Evolutionary conservation across 208 protist species (phyloP).

Genomic region (Naegleria lovaniensis): DNA sequence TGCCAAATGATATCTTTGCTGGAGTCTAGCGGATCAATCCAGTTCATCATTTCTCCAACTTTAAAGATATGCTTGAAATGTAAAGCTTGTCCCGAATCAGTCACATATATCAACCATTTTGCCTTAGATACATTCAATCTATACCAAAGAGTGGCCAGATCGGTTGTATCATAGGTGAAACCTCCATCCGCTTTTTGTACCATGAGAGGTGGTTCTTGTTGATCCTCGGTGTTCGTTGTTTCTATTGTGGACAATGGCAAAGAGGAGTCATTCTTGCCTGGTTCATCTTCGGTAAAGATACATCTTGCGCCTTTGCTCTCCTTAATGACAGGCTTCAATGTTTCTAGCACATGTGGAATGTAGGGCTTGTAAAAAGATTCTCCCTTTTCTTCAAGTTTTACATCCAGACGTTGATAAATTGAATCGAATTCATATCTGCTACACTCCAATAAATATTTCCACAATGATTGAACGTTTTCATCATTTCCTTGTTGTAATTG

Average conservation of each 20-base stretch:
- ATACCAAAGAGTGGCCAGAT: constrained; percentile 72
- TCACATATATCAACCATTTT: constrained; percentile 85
- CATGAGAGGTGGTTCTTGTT: constrained; percentile 76
- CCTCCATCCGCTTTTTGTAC: constrained; percentile 88
- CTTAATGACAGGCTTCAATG: constrained; percentile 54
- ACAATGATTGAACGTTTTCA: constrained; percentile 64
- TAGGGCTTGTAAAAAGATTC: constrained; percentile 92
- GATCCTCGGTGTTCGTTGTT: background rate
- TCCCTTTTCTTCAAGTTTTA: constrained; percentile 74
- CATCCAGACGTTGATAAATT: constrained; percentile 53
- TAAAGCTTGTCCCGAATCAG: constrained; percentile 84
- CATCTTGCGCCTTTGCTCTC: constrained; percentile 45
- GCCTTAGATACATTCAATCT: constrained; percentile 50
- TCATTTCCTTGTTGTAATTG: constrained; percentile 71
- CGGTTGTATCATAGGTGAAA: constrained; percentile 87
- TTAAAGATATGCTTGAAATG: constrained; percentile 84
- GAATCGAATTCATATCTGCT: constrained; percentile 30
- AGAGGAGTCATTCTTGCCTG: constrained; percentile 71
- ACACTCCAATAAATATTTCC: constrained; percentile 83
- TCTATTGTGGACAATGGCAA: too few species aligned
- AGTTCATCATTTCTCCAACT: constrained; percentile 72
- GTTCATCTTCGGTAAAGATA: constrained; percentile 37
- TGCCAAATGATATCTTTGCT: background rate
- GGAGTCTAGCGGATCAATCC: constrained; percentile 50
- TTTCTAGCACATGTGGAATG: constrained; percentile 68